Evolutionary conservation across 75 land plant genomes (phyloP), one percentile per base, ranked within the genome.

Genomic region (Gnetum montanum): DNA sequence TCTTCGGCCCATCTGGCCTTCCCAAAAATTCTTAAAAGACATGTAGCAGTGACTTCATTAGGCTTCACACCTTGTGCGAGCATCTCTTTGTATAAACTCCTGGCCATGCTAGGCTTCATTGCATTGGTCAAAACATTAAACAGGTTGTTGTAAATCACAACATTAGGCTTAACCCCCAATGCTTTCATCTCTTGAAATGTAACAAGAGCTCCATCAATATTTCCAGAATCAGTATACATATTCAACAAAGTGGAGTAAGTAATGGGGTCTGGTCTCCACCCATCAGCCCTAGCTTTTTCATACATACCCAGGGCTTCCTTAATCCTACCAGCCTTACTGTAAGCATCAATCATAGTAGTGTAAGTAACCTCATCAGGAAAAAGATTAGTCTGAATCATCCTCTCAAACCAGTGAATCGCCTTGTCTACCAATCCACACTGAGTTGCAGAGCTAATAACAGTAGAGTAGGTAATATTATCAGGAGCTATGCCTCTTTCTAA

Each of bases 321-420:
- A 46, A 72, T 65, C 45, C 67, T 64, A 12, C 90, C 90, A 46
- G 63, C 41, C 37, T 64, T 73, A 10, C 80, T 78, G 62, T 80
- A 90, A 7, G 86, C 86, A 59, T 85, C 91, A 23, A 88, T 64
- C 54, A 82, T 48, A 29, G 95, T 68, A 49, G 83, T 85, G 62
- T 84, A 88, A 24, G 98, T 93, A 2, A 93, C 86, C 61, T 79
- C 95, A 75, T 88, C 90, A 27, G 97, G 97, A 69, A 78, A 56
- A 35, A 80, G 49, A 3, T 90, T 84, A 7, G 90, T 78, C 26
- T 72, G 63, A 25, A 80, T 83, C 91, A 94, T 94, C 49, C 78
- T 79, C 45, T 83, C 88, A 74, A 90, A 89, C 96, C 96, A 94
- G 47, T 71, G 62, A 26, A 94, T 38, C 6, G 98, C 91, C 44